Conservation (phyloP, 208 protist species). For the Leishmania braziliensis region DNA sequence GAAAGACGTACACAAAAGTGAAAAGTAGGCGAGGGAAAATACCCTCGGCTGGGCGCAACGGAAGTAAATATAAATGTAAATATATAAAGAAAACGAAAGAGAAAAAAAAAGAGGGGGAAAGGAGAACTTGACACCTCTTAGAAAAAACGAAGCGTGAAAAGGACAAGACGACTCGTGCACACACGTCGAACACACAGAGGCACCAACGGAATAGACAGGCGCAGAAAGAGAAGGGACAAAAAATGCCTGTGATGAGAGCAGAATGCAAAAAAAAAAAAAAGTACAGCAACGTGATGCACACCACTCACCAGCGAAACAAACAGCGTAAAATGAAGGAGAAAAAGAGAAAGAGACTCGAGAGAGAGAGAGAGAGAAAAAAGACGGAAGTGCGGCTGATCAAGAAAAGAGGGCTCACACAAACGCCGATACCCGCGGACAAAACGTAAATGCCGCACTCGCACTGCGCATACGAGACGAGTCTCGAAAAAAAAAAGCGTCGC, state of each 20-base stretch:
- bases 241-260: neutral
- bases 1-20: neutral
- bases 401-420: neutral
- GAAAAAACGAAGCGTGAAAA: conserved; percentile 9
- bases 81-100: neutral
- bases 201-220: neutral
- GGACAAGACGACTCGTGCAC: neutral
- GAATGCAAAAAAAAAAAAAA: neutral
- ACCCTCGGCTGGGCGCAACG: neutral
- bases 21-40: neutral
- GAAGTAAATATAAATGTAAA: neutral
- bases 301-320: neutral
- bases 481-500: neutral
- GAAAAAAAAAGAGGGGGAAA: neutral
- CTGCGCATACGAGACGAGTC: neutral
- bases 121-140: neutral
- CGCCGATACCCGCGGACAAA: neutral
- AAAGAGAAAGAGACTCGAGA: neutral
- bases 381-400: neutral
- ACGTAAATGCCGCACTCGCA: neutral
- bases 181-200: neutral
- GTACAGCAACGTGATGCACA: neutral
- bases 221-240: neutral
- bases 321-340: neutral
- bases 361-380: neutral